Evolutionary conservation across 192 early-diverging fungal species (phyloP).

Genomic region (Podochytrium sp.): DNA sequence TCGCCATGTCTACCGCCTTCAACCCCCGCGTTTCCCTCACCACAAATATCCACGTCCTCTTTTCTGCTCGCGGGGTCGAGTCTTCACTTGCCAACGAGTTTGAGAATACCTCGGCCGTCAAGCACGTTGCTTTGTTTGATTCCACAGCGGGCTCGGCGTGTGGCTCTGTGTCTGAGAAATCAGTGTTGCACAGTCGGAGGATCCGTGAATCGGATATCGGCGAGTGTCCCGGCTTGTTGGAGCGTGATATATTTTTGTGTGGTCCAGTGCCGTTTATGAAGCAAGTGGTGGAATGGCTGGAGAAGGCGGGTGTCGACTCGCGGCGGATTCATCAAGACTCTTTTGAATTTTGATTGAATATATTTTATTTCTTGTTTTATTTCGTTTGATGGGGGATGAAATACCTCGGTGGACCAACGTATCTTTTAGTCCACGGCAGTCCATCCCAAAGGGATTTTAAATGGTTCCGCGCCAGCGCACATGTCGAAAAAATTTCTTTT

Average conservation of each 20-base stretch:
- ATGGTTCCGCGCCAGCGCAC: too few species aligned
- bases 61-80: slow-evolving; percentile 1
- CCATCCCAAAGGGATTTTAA: too few species aligned
- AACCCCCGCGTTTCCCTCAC: background rate
- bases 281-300: background rate
- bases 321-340: too few species aligned
- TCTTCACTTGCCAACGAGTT: background rate
- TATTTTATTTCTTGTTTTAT: background rate
- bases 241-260: slow-evolving; percentile 5
- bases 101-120: background rate
- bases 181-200: background rate
- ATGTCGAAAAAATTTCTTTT: too few species aligned
- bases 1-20: slow-evolving; percentile 5
- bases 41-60: background rate
- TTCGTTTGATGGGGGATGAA: background rate
- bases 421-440: too few species aligned
- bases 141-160: background rate
- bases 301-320: background rate
- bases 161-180: background rate
- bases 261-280: slow-evolving; percentile 16
- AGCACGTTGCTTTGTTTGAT: background rate
- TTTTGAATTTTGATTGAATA: too few species aligned
- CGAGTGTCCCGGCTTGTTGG: background rate
- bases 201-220: background rate
- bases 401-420: too few species aligned